Conservation (phyloP, 352 stramenopile genomes). For the Globisporangium radiosum region DNA sequence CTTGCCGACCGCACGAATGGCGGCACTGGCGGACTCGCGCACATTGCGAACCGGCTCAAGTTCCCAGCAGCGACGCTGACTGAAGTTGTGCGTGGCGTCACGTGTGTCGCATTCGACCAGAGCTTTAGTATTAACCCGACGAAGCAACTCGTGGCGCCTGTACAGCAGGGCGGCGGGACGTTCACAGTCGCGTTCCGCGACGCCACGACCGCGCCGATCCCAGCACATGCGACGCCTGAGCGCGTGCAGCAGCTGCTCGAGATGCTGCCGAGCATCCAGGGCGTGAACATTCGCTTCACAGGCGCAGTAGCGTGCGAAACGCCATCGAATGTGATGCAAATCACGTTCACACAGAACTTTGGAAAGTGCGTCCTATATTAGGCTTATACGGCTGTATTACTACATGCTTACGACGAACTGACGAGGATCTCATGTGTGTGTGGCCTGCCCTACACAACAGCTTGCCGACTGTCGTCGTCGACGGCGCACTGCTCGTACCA, state of each 20-base stretch:
- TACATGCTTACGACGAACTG: too few species aligned
- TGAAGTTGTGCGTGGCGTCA: constrained; percentile 38
- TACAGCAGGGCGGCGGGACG: constrained; percentile 34
- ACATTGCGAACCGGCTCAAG: constrained; percentile 59
- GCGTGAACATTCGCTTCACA: constrained; percentile 43
- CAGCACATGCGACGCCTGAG: constrained; percentile 26
- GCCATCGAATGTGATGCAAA: constrained; percentile 48
- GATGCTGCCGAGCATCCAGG: constrained; percentile 44
- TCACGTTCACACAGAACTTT: constrained; percentile 82
- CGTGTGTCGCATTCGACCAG: constrained; percentile 48
- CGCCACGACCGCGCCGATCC: constrained; percentile 55
- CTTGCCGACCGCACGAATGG: constrained; percentile 47
- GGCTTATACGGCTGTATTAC: too few species aligned
- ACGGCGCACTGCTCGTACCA: constrained; percentile 21
- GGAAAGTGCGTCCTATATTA: constrained; percentile 41
- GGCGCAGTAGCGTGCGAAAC: constrained; percentile 57
- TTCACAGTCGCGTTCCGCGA: constrained; percentile 63
- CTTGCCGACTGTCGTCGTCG: constrained; percentile 47
- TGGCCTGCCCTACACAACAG: constrained; percentile 14
- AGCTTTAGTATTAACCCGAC: constrained; percentile 30
- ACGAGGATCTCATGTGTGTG: background rate
- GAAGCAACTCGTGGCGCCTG: constrained; percentile 33
- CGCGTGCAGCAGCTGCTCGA: constrained; percentile 31
- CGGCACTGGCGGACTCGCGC: constrained; percentile 35
- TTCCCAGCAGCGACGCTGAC: constrained; percentile 42